Evolutionary conservation across 768 basidiomycete species (phyloP).

Genomic region (Amanita exitialis): DNA sequence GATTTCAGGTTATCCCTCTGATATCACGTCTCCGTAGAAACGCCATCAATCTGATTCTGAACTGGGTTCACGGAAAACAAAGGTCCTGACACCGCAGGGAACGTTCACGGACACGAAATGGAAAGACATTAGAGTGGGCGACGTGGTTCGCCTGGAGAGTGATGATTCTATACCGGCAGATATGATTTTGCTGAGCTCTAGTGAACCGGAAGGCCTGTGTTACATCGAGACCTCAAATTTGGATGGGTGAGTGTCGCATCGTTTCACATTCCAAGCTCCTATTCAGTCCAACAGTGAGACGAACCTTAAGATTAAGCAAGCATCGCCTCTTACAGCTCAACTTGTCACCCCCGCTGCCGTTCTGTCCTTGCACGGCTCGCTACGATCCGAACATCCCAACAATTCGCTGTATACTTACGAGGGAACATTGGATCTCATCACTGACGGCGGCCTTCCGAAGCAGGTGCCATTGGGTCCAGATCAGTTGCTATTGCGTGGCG

Average conservation of each 20-base stretch:
- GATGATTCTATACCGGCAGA: conserved; percentile 97
- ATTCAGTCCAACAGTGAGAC: conserved; percentile 58
- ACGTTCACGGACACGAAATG: conserved; percentile 73
- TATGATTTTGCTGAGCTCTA: conserved; percentile 75
- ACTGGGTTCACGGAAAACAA: conserved; percentile 74
- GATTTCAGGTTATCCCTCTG: not conserved
- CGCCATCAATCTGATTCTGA: conserved; percentile 93
- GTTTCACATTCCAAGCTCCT: not conserved
- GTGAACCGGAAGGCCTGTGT: conserved; percentile 94
- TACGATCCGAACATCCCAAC: conserved; percentile 95
- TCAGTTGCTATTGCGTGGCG: conserved; percentile 88
- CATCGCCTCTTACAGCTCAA: conserved; percentile 67
- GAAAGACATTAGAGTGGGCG: conserved; percentile 86
- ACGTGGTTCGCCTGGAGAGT: conserved; percentile 83
- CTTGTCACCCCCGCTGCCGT: conserved; percentile 75
- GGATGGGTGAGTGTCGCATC: conserved; percentile 60
- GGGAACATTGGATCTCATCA: conserved; percentile 60
- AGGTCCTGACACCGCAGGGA: conserved; percentile 56
- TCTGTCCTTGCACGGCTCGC: conserved; percentile 62
- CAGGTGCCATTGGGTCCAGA: conserved; percentile 91
- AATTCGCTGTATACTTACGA: conserved; percentile 97
- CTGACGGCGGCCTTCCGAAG: conserved; percentile 48
- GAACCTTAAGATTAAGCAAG: conserved; percentile 98
- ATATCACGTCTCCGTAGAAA: conserved; percentile 48
- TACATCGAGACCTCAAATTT: conserved; percentile 98